Conservation (phyloP, 257 asterid species). For the Penstemon davidsonii region DNA sequence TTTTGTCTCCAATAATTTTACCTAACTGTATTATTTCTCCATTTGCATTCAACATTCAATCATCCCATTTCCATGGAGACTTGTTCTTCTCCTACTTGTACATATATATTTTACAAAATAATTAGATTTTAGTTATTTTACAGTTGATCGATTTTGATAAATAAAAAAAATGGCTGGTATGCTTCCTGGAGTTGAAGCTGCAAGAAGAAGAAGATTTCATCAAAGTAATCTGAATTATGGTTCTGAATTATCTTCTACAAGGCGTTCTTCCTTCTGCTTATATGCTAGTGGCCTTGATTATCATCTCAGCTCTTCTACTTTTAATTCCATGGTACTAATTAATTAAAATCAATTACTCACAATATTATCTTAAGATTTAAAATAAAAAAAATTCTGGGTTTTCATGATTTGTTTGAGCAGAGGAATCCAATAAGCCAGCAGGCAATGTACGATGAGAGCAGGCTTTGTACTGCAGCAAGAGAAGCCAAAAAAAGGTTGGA, state of each 20-base stretch:
- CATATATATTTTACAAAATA: background rate
- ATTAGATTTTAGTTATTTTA: background rate
- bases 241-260: slow-evolving; percentile 28
- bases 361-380: too few relatives aligned
- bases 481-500: slow-evolving; percentile 45
- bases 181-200: slow-evolving; percentile 53
- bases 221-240: slow-evolving; percentile 13
- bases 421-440: slow-evolving; percentile 37
- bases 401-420: slow-evolving; percentile 24
- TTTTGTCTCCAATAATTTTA: slow-evolving; percentile 18
- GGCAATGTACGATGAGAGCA: slow-evolving; percentile 23
- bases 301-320: slow-evolving; percentile 32
- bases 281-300: slow-evolving; percentile 41
- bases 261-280: slow-evolving; percentile 52
- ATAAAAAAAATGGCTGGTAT: slow-evolving; percentile 38
- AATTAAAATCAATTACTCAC: too few relatives aligned
- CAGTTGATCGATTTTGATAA: too few relatives aligned
- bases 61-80: slow-evolving; percentile 21
- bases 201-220: slow-evolving; percentile 46
- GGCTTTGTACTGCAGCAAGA: slow-evolving; percentile 33
- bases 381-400: background rate
- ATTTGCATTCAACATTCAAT: slow-evolving; percentile 8
- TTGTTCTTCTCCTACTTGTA: background rate
- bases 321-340: slow-evolving; percentile 11
- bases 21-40: background rate